Conservation (phyloP, 73 alveolate genomes). For the Stentor coeruleus region DNA sequence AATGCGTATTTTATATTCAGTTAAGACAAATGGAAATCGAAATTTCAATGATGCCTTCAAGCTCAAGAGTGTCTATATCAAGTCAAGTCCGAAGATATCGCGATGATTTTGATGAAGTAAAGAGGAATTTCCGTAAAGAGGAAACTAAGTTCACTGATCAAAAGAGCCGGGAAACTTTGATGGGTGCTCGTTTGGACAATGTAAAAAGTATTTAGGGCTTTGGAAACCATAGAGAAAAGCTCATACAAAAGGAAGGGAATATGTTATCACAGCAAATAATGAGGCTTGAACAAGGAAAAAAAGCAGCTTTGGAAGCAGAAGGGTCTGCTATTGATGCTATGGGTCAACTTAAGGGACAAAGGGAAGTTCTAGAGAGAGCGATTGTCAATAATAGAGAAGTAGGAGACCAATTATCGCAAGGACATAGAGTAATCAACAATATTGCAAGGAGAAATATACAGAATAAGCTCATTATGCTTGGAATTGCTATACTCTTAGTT, state of each 20-base stretch:
- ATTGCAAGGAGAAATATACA: background rate
- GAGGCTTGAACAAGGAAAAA: background rate
- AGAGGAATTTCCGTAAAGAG: slow-evolving; percentile 1
- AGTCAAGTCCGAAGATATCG: background rate
- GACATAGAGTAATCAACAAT: background rate
- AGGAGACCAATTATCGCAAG: background rate
- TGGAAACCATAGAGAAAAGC: too few species aligned
- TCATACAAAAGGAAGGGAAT: too few species aligned
- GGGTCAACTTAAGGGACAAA: background rate
- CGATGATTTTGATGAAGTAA: slow-evolving; percentile 2
- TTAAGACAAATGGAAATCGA: slow-evolving; percentile 31
- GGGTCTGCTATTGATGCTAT: background rate
- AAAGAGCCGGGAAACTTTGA: slow-evolving; percentile 22
- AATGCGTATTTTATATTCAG: slow-evolving; percentile 13
- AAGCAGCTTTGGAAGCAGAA: background rate
- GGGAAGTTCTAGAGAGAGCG: background rate
- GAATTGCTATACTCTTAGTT: background rate
- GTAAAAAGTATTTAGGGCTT: too few species aligned
- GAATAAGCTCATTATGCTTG: background rate
- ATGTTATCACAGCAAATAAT: background rate
- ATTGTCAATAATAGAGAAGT: background rate
- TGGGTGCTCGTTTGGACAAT: too few species aligned
- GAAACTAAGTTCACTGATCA: background rate
- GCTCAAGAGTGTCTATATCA: background rate
- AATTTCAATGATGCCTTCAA: slow-evolving; percentile 19